Evolutionary conservation across 2,329 filamentous ascomycete species (phyloP).

Genomic region (Colletotrichum acutatum): DNA sequence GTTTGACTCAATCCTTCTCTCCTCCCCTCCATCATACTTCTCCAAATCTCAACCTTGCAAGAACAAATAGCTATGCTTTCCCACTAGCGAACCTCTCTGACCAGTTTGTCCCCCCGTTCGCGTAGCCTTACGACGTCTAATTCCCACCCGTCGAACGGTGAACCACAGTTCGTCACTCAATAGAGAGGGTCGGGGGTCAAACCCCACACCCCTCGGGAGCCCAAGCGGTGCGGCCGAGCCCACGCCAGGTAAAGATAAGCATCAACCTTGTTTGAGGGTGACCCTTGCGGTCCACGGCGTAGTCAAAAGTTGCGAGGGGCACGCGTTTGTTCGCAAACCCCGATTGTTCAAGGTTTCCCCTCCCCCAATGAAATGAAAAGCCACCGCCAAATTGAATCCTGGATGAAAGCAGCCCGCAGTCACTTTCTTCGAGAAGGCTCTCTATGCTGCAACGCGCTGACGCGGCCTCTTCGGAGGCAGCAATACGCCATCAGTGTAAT

Average conservation of each 20-base stretch:
- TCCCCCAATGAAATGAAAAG: neutral
- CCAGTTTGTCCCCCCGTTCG: constrained; percentile 10
- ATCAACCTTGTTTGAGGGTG: constrained; percentile 23
- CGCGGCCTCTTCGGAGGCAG: constrained; percentile 30
- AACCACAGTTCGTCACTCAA: constrained; percentile 25
- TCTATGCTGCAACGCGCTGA: constrained; percentile 19
- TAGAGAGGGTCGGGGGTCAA: neutral
- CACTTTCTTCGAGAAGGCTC: constrained; percentile 15
- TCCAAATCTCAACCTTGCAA: neutral
- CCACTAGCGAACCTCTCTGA: constrained; percentile 5
- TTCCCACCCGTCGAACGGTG: constrained; percentile 11
- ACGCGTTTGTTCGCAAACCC: constrained; percentile 11
- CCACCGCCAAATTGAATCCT: neutral
- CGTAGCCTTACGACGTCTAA: constrained; percentile 30
- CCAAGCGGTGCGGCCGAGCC: constrained; percentile 21
- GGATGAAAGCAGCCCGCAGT: neutral
- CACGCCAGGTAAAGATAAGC: constrained; percentile 29
- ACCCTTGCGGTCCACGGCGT: constrained; percentile 5
- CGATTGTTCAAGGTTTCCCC: neutral
- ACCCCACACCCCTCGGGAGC: constrained; percentile 11
- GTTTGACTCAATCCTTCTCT: constrained; percentile 24
- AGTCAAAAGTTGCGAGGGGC: neutral
- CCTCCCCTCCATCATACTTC: neutral
- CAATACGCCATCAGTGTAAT: constrained; percentile 15
- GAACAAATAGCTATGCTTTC: constrained; percentile 1